Evolutionary conservation across 305 asterid genomes (phyloP), one percentile per base, ranked within the genome.

Genomic region (Petunia hybrid): DNA sequence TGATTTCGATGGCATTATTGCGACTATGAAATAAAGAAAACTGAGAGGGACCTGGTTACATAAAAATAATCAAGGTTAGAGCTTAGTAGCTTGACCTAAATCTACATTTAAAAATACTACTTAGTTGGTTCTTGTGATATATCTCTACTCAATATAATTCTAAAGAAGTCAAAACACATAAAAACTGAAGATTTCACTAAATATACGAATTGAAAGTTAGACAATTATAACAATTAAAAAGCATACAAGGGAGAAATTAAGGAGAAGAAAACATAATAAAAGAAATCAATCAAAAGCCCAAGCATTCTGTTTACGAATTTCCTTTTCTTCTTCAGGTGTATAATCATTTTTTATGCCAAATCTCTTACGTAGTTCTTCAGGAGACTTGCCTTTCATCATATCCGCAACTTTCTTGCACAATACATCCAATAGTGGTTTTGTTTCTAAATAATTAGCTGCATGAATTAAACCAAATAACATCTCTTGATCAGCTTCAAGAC

Each of bases 391-490:
- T 48, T 77, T 61, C 22, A 77, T 77, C 80, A 61, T 77, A 56
- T 60, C 64, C 0, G 80, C 80, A 9, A 59, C 70, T 1, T 51
- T 59, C 9, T 61, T 55, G 4, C 60, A 60, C 8, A 68, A 57
- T 57, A 61, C 12, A 61, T 77, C 80, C 80, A 77, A 56, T 2
- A 77, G 71, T 31, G 41, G 22, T 39, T 77, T 61, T 51, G 45
- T 61, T 9, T 77, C 43, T 68, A 77, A 65, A 36, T 39, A 77
- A 53, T 77, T 77, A 57, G 71, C 80, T 8, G 80, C 80, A 10
- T 10, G 14, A 9, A 12, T 55, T 55, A 55, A 55, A 55, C 16
- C 16, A 55, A 55, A 55, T 16, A 55, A 55, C 60, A 55, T 55
- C 6, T 55, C 60, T 55, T 10, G 14, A 55, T 55, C 60, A 9